phyloP scores from a whole-genome alignment of 108 stramenopile genomes.

The Epipyxis sp. region DNA sequence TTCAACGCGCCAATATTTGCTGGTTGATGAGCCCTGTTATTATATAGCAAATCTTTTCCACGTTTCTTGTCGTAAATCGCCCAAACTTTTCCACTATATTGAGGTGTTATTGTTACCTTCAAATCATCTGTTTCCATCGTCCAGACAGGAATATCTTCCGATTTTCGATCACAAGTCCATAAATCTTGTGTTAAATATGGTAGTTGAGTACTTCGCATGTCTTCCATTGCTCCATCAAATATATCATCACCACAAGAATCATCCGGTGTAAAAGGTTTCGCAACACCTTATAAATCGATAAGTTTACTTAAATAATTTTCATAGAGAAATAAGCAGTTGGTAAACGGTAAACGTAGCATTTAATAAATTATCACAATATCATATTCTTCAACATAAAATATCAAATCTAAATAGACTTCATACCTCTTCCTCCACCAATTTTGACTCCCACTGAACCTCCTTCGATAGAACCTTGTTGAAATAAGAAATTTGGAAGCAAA shows the following conservation, averaged over 20 bases:
- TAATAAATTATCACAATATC: too few relatives aligned
- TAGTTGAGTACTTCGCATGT: conserved; percentile 29
- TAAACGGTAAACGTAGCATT: too few relatives aligned
- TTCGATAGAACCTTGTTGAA: conserved; percentile 36
- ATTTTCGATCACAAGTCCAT: conserved; percentile 31
- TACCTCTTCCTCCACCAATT: conserved; percentile 31
- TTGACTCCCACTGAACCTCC: conserved; percentile 29
- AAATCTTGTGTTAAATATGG: conserved; percentile 32
- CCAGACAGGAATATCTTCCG: conserved; percentile 23
- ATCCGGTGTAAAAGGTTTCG: conserved; percentile 29
- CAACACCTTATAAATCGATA: too few relatives aligned
- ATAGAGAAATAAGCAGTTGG: too few relatives aligned
- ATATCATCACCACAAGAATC: conserved; percentile 35
- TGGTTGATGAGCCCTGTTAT: conserved; percentile 32
- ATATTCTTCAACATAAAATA: too few relatives aligned
- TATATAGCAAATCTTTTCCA: conserved; percentile 21
- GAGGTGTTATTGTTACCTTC: conserved; percentile 32
- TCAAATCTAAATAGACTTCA: too few relatives aligned
- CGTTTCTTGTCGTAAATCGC: conserved; percentile 32
- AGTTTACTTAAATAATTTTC: too few relatives aligned
- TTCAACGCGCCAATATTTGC: conserved; percentile 36
- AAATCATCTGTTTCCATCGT: neutral
- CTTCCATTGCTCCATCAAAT: conserved; percentile 33
- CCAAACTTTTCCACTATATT: conserved; percentile 30
- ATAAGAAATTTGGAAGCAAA: conserved; percentile 25